Conservation (phyloP, 257 asterid genomes). For the Nicotiana otophora region DNA sequence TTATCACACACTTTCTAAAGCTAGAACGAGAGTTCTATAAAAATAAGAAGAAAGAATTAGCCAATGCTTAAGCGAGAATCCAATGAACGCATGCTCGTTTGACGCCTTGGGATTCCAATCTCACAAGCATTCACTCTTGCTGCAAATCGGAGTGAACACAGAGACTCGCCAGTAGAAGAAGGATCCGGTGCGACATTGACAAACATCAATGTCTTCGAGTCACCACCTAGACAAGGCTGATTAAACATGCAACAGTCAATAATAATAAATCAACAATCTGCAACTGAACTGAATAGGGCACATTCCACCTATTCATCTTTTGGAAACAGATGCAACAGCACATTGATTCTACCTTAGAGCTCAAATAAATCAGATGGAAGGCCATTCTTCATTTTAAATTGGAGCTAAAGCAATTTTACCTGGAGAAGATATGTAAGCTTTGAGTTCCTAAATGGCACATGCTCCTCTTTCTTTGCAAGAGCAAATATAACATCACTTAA, state of each 20-base stretch:
- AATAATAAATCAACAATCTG: not conserved
- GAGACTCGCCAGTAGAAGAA: constrained; percentile 76
- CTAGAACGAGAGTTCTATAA: constrained; percentile 21
- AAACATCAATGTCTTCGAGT: constrained; percentile 89
- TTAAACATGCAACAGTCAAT: constrained; percentile 12
- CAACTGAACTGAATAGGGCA: not conserved
- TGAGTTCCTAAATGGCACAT: constrained; percentile 89
- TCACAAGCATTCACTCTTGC: constrained; percentile 93
- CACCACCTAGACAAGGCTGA: constrained; percentile 99
- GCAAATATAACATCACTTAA: constrained; percentile 93
- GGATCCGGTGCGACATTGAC: constrained; percentile 89
- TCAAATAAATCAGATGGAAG: not conserved
- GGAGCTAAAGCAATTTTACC: constrained; percentile 33
- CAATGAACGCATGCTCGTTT: constrained; percentile 56
- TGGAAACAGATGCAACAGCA: not conserved
- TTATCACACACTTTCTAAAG: constrained; percentile 32
- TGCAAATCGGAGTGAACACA: constrained; percentile 92
- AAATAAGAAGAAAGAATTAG: constrained; percentile 23
- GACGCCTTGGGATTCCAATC: constrained; percentile 92
- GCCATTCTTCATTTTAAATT: not conserved
- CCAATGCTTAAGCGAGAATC: constrained; percentile 90
- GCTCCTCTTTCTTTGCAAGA: constrained; percentile 92
- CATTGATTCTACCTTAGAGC: not conserved
- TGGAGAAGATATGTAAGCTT: constrained; percentile 98
- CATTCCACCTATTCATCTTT: not conserved